These are phyloP conservation scores for Daldinia vernicosa DNA, from an alignment of 495 filamentous ascomycete species.

Conservation along the genomic window DNA sequence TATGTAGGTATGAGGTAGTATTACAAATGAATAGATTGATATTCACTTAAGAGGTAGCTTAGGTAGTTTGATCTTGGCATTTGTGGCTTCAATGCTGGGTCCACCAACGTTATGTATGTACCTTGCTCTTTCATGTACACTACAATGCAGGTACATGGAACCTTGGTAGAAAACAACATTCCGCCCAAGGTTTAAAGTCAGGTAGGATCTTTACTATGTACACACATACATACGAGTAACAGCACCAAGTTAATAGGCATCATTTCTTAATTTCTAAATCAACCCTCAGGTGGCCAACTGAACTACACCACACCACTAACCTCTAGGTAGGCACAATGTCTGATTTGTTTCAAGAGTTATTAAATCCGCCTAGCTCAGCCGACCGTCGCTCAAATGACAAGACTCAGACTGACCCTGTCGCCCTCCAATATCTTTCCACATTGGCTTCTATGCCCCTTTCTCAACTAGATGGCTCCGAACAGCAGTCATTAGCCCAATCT, in stretches of 20 bases:
- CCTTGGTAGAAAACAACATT: background rate
- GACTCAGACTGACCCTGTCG: conserved; percentile 70
- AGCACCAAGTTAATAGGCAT: background rate
- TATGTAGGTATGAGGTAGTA: too few relatives aligned
- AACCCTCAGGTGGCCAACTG: background rate
- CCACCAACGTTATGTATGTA: too few relatives aligned
- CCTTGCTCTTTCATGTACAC: background rate
- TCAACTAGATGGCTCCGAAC: conserved; percentile 76
- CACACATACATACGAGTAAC: background rate
- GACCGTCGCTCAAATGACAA: conserved; percentile 58
- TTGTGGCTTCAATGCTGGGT: background rate
- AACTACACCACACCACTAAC: background rate
- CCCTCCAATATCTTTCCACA: conserved; percentile 81
- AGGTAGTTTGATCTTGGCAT: background rate
- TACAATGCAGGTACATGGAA: background rate
- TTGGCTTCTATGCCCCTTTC: conserved; percentile 81
- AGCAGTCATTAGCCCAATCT: conserved; percentile 79
- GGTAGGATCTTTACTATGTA: background rate
- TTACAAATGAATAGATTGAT: too few relatives aligned
- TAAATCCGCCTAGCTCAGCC: conserved; percentile 49
- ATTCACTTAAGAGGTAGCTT: background rate
- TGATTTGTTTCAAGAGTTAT: conserved; percentile 76
- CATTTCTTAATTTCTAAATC: background rate
- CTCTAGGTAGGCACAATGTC: conserved; percentile 66
- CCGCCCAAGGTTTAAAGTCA: too few relatives aligned